These are phyloP conservation scores for Rhodofomes roseus DNA, from an alignment of 1,284 basidiomycete genomes.

Conservation along the genomic window DNA sequence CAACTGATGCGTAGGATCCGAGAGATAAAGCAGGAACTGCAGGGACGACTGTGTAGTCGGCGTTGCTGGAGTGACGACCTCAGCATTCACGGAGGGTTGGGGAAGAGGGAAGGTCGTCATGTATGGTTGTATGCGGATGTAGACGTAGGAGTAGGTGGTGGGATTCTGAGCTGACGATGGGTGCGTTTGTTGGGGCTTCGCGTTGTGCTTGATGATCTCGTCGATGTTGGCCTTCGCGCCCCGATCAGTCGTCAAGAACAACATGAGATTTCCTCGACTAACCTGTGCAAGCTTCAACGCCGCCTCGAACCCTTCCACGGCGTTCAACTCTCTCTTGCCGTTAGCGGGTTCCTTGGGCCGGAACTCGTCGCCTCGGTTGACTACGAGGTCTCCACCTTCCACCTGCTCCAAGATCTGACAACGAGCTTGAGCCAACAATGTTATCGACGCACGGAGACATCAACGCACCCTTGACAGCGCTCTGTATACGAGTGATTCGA, in stretches of 20 bases:
- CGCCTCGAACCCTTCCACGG: constrained; percentile 80
- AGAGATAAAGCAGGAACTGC: constrained; percentile 82
- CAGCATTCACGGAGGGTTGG: constrained; percentile 12
- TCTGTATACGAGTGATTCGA: constrained; percentile 94
- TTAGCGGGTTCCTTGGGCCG: constrained; percentile 54
- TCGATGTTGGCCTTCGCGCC: constrained; percentile 71
- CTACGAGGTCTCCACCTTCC: constrained; percentile 86
- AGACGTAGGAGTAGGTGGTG: constrained; percentile 88
- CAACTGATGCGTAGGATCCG: constrained; percentile 79
- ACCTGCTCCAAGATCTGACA: constrained; percentile 88
- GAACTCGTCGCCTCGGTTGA: constrained; percentile 81
- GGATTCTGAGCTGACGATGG: constrained; percentile 56
- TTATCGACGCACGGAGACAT: constrained; percentile 7
- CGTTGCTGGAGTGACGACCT: constrained; percentile 21
- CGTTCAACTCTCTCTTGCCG: constrained; percentile 67
- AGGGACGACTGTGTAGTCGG: constrained; percentile 47
- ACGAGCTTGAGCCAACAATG: constrained; percentile 6
- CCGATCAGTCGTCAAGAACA: neutral
- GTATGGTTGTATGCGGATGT: constrained; percentile 91
- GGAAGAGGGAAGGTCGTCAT: constrained; percentile 53
- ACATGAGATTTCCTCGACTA: constrained; percentile 8
- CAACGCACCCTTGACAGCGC: constrained; percentile 72
- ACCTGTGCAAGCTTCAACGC: constrained; percentile 83
- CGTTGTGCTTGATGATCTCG: constrained; percentile 66
- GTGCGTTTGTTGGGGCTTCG: constrained; percentile 33